Conservation (phyloP, 2,329 filamentous ascomycete genomes). For the Zopfia rhizophila region DNA sequence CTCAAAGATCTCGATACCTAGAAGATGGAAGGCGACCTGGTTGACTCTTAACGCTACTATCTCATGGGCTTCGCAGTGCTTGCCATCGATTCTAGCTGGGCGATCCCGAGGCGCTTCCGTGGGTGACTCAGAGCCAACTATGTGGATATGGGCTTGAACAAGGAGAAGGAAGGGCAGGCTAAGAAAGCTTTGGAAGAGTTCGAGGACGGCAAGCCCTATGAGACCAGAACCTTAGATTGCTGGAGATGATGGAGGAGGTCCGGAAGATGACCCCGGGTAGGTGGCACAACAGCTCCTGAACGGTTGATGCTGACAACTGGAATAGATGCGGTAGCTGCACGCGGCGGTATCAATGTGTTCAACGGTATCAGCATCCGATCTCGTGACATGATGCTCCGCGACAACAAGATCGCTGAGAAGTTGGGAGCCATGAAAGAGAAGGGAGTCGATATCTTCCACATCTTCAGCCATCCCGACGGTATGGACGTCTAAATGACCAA, state of each 20-base stretch:
- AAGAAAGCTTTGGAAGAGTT: constrained; percentile 7
- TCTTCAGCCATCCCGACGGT: no score
- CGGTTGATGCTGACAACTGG: background rate
- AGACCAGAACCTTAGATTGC: constrained; percentile 5
- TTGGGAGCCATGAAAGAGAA: constrained; percentile 1
- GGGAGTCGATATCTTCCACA: constrained; percentile 5
- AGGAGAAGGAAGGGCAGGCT: constrained; percentile 9
- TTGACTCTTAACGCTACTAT: constrained; percentile 18
- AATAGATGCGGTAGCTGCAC: background rate
- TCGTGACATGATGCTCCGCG: constrained; percentile 9
- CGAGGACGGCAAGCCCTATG: constrained; percentile 7
- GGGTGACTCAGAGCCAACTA: constrained; percentile 15
- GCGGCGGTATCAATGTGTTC: constrained; percentile 5
- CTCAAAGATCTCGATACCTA: constrained; percentile 3
- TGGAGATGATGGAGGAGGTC: background rate
- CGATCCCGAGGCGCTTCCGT: background rate
- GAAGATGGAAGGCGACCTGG: background rate
- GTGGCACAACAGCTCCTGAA: background rate
- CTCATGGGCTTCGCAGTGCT: constrained; percentile 14
- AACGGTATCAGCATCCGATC: background rate
- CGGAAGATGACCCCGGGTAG: background rate
- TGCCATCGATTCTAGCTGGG: constrained; percentile 11
- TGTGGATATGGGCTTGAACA: background rate
- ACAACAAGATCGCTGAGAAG: constrained; percentile 6
- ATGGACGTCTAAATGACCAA: no score